Evolutionary conservation across 2,329 filamentous ascomycete genomes (phyloP).

Genomic region (Trichoderma harzianum): DNA sequence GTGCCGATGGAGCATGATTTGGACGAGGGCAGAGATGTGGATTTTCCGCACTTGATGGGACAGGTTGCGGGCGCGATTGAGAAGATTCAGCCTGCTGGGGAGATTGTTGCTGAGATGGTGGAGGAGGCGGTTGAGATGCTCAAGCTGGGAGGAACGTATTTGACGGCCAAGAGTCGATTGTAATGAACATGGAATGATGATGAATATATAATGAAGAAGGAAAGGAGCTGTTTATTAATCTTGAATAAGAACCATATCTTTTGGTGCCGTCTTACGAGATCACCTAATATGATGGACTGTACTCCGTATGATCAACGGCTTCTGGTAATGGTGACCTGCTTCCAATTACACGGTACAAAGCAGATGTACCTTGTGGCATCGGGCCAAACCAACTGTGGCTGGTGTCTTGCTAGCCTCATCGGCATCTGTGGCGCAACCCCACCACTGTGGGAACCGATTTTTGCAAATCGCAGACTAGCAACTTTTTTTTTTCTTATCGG

Average conservation of each 20-base stretch:
- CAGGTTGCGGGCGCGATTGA: constrained; percentile 79
- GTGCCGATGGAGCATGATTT: constrained; percentile 81
- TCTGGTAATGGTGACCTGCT: background rate
- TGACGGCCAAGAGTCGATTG: constrained; percentile 46
- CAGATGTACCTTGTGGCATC: background rate
- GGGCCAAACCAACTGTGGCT: constrained; percentile 4
- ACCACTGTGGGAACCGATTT: background rate
- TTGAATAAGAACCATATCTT: background rate
- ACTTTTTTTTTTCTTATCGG: constrained; percentile 26
- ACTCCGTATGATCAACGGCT: background rate
- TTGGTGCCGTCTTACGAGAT: background rate
- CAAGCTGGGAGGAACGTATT: constrained; percentile 57
- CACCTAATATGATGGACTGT: background rate
- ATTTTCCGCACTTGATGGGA: constrained; percentile 88
- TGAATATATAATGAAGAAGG: too few species aligned
- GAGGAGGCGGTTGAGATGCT: constrained; percentile 67
- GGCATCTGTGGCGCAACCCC: constrained; percentile 20
- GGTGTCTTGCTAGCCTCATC: constrained; percentile 1
- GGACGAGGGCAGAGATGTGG: constrained; percentile 76
- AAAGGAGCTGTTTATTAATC: background rate
- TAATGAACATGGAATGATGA: constrained; percentile 25
- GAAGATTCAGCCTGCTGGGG: constrained; percentile 73
- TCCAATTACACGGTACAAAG: background rate
- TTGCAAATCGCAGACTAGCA: constrained; percentile 13
- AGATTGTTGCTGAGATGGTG: constrained; percentile 92